Evolutionary conservation across 2,329 filamentous ascomycete species (phyloP), one percentile per base, ranked within the genome.

Genomic region (Alternaria arbusti): DNA sequence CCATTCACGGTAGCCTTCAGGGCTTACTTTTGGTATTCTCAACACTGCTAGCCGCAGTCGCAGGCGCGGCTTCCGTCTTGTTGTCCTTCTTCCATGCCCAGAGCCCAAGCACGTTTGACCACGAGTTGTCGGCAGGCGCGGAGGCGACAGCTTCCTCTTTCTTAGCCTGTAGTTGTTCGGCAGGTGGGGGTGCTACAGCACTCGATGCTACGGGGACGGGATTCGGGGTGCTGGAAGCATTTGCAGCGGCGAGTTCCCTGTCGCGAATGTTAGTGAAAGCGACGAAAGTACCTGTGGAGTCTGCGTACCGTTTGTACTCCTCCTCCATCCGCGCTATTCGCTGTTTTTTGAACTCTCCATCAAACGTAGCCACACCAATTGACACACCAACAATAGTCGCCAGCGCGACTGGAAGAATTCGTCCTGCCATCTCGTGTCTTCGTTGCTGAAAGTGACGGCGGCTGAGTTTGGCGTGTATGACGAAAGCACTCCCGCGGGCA

Each of bases 11-110:
- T 81, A 23, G 15, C 23, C 84, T 74, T 88, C 92, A 63, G 79
- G 11, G 86, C 87, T 75, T 86, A 77, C 7, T 85, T 86, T 74
- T 85, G 25, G 36, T 76, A 0, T 85, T 87, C 70, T 88, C 82
- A 87, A 88, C 91, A 54, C 80, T 85, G n/a, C 81, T 84, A 74
- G 89, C 85, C 49, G 81, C 70, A 56, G 88, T 85, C 51, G 81
- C 70, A 55, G 90, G 79, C 6, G n/a, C 91, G 87, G 25, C 82
- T 78, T 57, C 88, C 82, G 64, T 81, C 28, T 67, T 61, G 5
- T 66, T 43, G 22, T 65, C 54, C 57, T 71, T 72, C 12, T 70
- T 73, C 76, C 77, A 78, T 25, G 76, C 77, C 77, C 77, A 78
- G 11, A 78, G 63, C 1, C 77, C 74, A 11, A 78, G 54, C 45